These are phyloP conservation scores for Tulasnella sp. DNA, from an alignment of 768 basidiomycete species.

Conservation along the genomic window DNA sequence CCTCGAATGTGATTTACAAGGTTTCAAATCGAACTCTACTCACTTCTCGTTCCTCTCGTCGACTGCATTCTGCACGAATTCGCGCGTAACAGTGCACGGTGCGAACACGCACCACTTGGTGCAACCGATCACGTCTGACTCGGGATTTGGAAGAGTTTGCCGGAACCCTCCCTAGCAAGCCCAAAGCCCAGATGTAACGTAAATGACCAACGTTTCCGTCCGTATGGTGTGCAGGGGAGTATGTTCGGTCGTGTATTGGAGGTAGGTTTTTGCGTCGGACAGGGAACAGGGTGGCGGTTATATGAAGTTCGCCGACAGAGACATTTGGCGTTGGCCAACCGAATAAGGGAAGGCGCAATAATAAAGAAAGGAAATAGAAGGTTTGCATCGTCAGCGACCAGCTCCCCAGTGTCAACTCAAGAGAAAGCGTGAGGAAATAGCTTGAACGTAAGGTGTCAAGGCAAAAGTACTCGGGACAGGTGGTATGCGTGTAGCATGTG, in stretches of 20 bases:
- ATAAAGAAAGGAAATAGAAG: too few relatives aligned
- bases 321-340: background rate
- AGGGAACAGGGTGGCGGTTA: background rate
- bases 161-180: slow-evolving; percentile 57
- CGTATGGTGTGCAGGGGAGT: background rate
- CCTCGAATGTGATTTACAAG: too few relatives aligned
- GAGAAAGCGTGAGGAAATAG: too few relatives aligned
- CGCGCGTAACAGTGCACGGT: slow-evolving; percentile 38
- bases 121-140: slow-evolving; percentile 46
- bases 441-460: too few relatives aligned
- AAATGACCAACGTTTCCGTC: background rate
- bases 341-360: background rate
- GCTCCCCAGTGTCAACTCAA: too few relatives aligned
- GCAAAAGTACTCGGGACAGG: too few relatives aligned
- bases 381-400: too few relatives aligned
- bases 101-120: slow-evolving; percentile 85
- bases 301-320: background rate
- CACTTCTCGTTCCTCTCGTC: slow-evolving; percentile 39
- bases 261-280: background rate
- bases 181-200: too few relatives aligned
- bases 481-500: too few relatives aligned
- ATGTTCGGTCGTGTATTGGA: background rate
- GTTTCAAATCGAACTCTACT: background rate
- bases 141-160: slow-evolving; percentile 32
- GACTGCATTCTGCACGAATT: slow-evolving; percentile 50